These are phyloP conservation scores for Pleurotus sapidus DNA, from an alignment of 768 basidiomycete species.

Conservation along the genomic window DNA sequence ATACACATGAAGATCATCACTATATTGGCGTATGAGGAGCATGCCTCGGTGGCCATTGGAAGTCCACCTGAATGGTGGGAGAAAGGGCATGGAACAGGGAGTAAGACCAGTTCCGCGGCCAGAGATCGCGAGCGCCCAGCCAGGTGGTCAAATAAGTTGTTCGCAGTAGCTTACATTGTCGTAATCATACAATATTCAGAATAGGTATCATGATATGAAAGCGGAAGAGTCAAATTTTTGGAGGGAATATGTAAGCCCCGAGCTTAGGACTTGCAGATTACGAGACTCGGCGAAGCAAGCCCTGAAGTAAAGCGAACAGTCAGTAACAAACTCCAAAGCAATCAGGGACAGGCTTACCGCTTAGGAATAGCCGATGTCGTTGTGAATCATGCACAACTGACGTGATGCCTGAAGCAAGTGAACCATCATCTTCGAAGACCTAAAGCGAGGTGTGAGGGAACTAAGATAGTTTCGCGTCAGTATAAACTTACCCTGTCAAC, in stretches of 20 bases:
- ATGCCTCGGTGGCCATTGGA: not conserved
- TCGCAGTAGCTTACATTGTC: too few species aligned
- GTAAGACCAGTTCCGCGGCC: too few species aligned
- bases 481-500: slow-evolving; percentile 47
- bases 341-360: slow-evolving; percentile 37
- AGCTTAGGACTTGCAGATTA: not conserved
- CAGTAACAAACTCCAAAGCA: not conserved
- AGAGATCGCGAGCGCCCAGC: too few species aligned
- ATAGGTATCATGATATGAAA: too few species aligned
- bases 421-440: slow-evolving; percentile 70
- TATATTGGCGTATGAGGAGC: not conserved
- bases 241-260: too few species aligned
- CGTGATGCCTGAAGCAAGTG: slow-evolving; percentile 53
- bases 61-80: too few species aligned
- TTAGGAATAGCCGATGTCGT: slow-evolving; percentile 50
- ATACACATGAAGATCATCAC: not conserved
- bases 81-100: too few species aligned
- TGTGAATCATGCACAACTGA: slow-evolving; percentile 52
- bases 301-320: not conserved
- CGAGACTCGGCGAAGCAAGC: not conserved
- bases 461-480: too few species aligned
- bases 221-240: too few species aligned
- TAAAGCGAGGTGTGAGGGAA: slow-evolving; percentile 21
- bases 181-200: too few species aligned
- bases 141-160: too few species aligned